Conservation (phyloP, 768 basidiomycete genomes). For the Lentinus tigrinus region DNA sequence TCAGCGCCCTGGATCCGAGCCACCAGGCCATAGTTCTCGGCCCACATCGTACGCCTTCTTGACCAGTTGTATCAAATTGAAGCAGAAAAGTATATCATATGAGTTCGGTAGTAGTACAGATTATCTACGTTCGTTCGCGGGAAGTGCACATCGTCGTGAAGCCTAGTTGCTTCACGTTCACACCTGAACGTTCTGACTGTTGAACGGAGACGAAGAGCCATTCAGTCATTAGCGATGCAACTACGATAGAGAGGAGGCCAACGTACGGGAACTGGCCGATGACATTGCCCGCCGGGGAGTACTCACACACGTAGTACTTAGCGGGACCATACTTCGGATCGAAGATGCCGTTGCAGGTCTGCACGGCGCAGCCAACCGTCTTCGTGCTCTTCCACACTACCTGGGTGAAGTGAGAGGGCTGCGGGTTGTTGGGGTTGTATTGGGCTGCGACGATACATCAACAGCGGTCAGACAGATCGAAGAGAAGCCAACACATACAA, state of each 20-base stretch:
- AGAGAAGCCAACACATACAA: conserved; percentile 40
- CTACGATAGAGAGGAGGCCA: neutral
- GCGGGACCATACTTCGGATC: conserved; percentile 49
- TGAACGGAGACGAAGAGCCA: neutral
- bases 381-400: conserved; percentile 67
- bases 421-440: conserved; percentile 57
- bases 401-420: conserved; percentile 62
- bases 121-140: too few relatives aligned
- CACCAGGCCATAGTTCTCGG: too few relatives aligned
- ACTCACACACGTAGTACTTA: conserved; percentile 69
- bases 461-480: neutral
- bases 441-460: conserved; percentile 38
- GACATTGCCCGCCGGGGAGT: conserved; percentile 63
- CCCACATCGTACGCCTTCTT: too few relatives aligned
- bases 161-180: neutral
- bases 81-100: too few relatives aligned
- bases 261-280: conserved; percentile 60
- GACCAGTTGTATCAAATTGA: too few relatives aligned
- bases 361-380: conserved; percentile 62
- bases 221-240: neutral
- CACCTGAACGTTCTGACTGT: conserved; percentile 32
- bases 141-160: too few relatives aligned
- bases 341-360: conserved; percentile 60
- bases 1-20: too few relatives aligned
- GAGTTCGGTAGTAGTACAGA: too few relatives aligned